Percentiles rank a stretch among this genome's conserved stretches.
Evolutionary conservation across 225 moss, liverwort and hornwort genomes (phyloP).

Genomic region (Marchantia polymorpha): DNA sequence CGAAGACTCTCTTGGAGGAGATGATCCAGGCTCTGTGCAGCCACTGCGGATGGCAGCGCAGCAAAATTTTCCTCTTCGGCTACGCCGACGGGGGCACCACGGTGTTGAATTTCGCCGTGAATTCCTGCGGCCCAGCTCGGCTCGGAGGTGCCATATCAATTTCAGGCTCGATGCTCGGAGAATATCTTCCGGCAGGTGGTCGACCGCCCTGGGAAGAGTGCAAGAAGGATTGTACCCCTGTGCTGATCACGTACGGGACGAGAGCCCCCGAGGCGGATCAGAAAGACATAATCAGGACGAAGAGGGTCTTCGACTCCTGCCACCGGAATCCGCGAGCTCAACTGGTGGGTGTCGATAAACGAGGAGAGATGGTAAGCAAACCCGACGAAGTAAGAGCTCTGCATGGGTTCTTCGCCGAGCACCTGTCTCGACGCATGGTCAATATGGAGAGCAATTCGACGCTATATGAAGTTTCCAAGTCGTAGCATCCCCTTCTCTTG

Average conservation of each 20-base stretch:
- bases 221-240: constrained; percentile 19
- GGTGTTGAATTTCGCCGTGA: constrained; percentile 22
- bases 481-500: neutral
- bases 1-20: constrained; percentile 15
- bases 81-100: constrained; percentile 34
- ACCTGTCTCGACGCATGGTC: constrained; percentile 7
- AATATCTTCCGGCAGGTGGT: neutral
- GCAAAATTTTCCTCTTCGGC: constrained; percentile 29
- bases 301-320: neutral
- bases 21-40: constrained; percentile 22
- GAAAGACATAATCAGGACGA: neutral
- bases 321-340: neutral
- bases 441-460: constrained; percentile 3
- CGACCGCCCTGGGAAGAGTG: neutral
- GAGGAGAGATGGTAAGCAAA: constrained; percentile 17
- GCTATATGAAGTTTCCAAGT: constrained; percentile 7
- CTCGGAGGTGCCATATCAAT: constrained; percentile 34
- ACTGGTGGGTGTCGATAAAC: constrained; percentile 8
- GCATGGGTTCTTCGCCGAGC: constrained; percentile 20
- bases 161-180: constrained; percentile 12
- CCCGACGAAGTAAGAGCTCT: constrained; percentile 7
- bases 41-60: constrained; percentile 26
- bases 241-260: constrained; percentile 11
- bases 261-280: neutral
- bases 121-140: constrained; percentile 23